A percentile compares a stretch with the other conserved stretches of the same genome.
These are phyloP conservation scores for Capsicum rhomboideum DNA, from an alignment of 257 asterid species.

Conservation along the genomic window DNA sequence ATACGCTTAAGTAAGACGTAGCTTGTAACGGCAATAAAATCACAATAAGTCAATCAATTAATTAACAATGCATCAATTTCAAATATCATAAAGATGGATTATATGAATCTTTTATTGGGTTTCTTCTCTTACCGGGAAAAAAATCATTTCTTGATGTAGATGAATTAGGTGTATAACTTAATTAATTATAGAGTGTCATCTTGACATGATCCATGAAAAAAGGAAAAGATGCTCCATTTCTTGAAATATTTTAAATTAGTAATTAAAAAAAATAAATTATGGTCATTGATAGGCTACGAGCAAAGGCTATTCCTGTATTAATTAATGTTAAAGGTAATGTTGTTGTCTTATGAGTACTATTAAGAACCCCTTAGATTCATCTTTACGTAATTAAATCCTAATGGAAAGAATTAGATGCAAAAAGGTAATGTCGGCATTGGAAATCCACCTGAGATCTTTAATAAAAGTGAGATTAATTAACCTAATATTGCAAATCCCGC, in stretches of 20 bases:
- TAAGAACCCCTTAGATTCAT: neutral
- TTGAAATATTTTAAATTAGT: neutral
- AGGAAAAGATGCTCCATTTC: neutral
- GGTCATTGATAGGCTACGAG: neutral
- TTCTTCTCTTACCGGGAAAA: neutral
- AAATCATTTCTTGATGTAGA: neutral
- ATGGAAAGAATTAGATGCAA: neutral
- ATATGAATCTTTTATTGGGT: neutral
- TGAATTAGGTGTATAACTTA: neutral
- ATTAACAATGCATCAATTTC: neutral
- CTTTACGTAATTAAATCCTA: neutral
- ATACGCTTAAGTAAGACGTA: too few species aligned
- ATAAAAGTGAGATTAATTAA: neutral
- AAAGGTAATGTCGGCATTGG: constrained; percentile 6
- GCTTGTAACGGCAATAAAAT: neutral
- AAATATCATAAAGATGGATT: neutral
- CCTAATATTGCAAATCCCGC: neutral
- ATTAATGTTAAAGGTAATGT: neutral
- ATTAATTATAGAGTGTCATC: neutral
- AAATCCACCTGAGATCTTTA: neutral
- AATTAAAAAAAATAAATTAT: neutral
- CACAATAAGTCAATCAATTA: neutral
- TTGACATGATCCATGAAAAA: neutral
- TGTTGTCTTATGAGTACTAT: neutral
- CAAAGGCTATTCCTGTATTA: neutral